Evolutionary conservation across 2,329 filamentous ascomycete species (phyloP).

Genomic region (Leptographium lundbergii): DNA sequence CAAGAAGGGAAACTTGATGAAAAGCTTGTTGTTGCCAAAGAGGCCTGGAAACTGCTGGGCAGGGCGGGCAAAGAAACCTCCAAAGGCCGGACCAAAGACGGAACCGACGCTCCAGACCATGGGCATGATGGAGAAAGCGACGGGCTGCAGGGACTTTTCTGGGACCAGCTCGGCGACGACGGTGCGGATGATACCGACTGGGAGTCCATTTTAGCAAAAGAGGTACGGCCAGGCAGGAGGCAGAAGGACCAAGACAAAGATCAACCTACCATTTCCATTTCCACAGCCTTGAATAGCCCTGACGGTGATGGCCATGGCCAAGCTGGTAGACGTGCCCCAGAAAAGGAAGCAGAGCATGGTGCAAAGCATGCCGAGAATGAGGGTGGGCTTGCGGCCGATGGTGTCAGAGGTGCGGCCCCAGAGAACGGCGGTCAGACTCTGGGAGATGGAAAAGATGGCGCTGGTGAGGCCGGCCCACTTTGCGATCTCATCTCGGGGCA

Average conservation of each 20-base stretch:
- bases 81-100: constrained; percentile 79
- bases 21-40: constrained; percentile 54
- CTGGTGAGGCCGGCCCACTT: constrained; percentile 70
- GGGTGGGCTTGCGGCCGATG: constrained; percentile 70
- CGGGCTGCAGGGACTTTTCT: constrained; percentile 71
- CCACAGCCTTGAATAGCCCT: constrained; percentile 69
- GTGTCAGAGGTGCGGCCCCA: constrained; percentile 70
- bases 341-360: constrained; percentile 73
- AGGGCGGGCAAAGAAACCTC: constrained; percentile 75
- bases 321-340: constrained; percentile 71
- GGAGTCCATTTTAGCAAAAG: not conserved
- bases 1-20: constrained; percentile 68
- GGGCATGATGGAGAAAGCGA: constrained; percentile 89
- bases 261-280: constrained; percentile 63
- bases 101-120: constrained; percentile 77
- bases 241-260: too few relatives aligned
- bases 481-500: constrained; percentile 58
- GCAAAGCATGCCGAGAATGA: constrained; percentile 58
- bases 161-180: constrained; percentile 91
- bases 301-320: constrained; percentile 68
- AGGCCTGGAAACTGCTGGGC: constrained; percentile 58
- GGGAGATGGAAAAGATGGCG: constrained; percentile 58
- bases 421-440: constrained; percentile 57
- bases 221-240: not conserved
- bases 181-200: constrained; percentile 73